Conservation (phyloP, 2,329 filamentous ascomycete species). For the Aspergillus ochraceus region DNA sequence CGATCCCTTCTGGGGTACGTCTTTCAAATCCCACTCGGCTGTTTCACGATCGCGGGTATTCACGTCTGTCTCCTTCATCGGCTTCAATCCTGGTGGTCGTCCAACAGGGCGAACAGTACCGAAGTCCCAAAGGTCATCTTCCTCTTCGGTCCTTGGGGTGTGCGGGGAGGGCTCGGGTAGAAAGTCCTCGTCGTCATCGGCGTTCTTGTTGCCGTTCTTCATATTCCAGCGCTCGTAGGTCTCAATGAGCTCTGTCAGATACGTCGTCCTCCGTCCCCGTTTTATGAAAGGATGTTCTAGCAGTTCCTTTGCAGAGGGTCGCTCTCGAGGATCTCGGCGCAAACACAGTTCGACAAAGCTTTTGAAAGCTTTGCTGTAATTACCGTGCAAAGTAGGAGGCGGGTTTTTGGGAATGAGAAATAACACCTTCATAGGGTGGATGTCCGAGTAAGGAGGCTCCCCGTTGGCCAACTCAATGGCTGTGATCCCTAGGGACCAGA, state of each 20-base stretch:
- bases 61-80: slow-evolving; percentile 77
- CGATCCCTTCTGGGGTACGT: slow-evolving; percentile 26
- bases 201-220: slow-evolving; percentile 67
- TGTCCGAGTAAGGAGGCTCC: slow-evolving; percentile 92
- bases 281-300: slow-evolving; percentile 88
- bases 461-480: slow-evolving; percentile 88
- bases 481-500: slow-evolving; percentile 95
- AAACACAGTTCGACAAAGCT: slow-evolving; percentile 83
- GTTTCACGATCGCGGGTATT: slow-evolving; percentile 65
- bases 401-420: slow-evolving; percentile 96
- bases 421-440: slow-evolving; percentile 97
- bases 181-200: slow-evolving; percentile 65
- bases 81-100: slow-evolving; percentile 63
- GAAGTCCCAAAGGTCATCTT: slow-evolving; percentile 94
- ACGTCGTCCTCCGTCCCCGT: slow-evolving; percentile 92
- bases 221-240: slow-evolving; percentile 84
- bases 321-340: slow-evolving; percentile 82
- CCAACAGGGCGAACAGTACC: slow-evolving; percentile 86
- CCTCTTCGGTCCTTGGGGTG: slow-evolving; percentile 52
- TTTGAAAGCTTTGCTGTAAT: slow-evolving; percentile 80
- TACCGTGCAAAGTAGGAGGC: slow-evolving; percentile 76
- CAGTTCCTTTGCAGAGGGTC: slow-evolving; percentile 82
- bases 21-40: slow-evolving; percentile 33
- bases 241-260: slow-evolving; percentile 93
- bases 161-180: slow-evolving; percentile 40